Percentiles rank a stretch among this genome's conserved stretches.
Evolutionary conservation across 768 basidiomycete genomes (phyloP).

Genomic region (Termitomyces sp.): DNA sequence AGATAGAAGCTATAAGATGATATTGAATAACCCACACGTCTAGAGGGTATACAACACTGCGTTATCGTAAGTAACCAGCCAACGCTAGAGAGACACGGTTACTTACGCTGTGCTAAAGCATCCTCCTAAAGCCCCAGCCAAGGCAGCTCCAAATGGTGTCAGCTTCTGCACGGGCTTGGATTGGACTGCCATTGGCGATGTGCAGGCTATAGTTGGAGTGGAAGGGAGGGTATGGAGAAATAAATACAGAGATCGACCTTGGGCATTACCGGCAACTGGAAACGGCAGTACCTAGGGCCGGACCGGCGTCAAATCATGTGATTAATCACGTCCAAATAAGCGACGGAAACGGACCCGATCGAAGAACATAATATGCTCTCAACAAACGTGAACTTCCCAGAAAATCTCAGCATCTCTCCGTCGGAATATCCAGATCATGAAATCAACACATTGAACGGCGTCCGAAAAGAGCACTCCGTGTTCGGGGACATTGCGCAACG

Average conservation of each 20-base stretch:
- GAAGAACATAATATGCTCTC: not conserved
- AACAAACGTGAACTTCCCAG: slow-evolving; percentile 30
- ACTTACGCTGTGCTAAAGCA: slow-evolving; percentile 92
- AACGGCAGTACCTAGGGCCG: slow-evolving; percentile 12
- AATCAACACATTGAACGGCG: not conserved
- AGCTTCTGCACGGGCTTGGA: slow-evolving; percentile 61
- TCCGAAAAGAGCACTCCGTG: slow-evolving; percentile 6
- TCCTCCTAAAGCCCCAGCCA: slow-evolving; percentile 90
- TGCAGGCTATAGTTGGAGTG: slow-evolving; percentile 6
- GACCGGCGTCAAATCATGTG: slow-evolving; percentile 10
- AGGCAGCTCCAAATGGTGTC: slow-evolving; percentile 83
- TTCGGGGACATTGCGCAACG: slow-evolving; percentile 40
- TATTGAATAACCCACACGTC: slow-evolving; percentile 64
- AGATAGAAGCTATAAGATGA: not conserved
- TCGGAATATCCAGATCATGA: slow-evolving; percentile 18
- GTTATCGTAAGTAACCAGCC: slow-evolving; percentile 3
- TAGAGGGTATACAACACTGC: slow-evolving; percentile 87
- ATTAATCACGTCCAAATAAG: not conserved
- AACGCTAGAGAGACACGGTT: not conserved
- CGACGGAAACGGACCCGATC: not conserved
- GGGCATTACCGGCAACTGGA: not conserved
- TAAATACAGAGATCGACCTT: slow-evolving; percentile 11
- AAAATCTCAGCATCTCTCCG: slow-evolving; percentile 29
- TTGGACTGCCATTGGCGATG: slow-evolving; percentile 38
- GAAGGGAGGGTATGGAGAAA: slow-evolving; percentile 6